Percentiles rank a stretch among this genome's conserved stretches.
Evolutionary conservation across 2,329 filamentous ascomycete species (phyloP).

Genomic region (Ceratocystis ficicola): DNA sequence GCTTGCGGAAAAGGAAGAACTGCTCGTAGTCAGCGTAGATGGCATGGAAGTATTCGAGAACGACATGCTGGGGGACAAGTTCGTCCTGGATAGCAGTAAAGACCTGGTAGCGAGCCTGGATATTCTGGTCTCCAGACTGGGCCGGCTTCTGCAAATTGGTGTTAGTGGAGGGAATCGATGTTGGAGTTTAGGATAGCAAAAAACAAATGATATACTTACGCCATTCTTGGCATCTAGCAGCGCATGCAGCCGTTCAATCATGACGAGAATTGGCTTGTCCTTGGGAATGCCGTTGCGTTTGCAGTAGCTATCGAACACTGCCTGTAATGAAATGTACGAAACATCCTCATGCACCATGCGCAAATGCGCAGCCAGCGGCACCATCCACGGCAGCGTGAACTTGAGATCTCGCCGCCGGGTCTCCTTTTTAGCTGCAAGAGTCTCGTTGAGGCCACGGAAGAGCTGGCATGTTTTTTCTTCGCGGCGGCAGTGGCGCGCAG

Average conservation of each 20-base stretch:
- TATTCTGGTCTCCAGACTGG: conserved; percentile 40
- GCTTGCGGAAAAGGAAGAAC: conserved; percentile 96
- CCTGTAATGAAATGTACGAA: conserved; percentile 87
- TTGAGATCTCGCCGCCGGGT: conserved; percentile 84
- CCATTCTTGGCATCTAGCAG: conserved; percentile 56
- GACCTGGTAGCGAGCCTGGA: conserved; percentile 79
- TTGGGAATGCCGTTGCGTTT: conserved; percentile 75
- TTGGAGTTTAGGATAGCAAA: too few species aligned
- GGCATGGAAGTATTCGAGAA: conserved; percentile 77
- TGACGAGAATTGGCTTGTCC: conserved; percentile 89
- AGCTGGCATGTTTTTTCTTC: conserved; percentile 93
- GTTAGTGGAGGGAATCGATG: background rate
- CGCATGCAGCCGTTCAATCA: conserved; percentile 81
- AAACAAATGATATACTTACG: conserved; percentile 33
- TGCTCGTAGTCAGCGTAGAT: conserved; percentile 82
- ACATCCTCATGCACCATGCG: conserved; percentile 91
- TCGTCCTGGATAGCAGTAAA: conserved; percentile 88
- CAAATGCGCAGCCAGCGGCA: conserved; percentile 88
- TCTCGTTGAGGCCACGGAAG: conserved; percentile 94
- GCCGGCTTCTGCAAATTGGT: conserved; percentile 22
- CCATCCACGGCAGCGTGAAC: conserved; percentile 91
- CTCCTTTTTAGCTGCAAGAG: conserved; percentile 84
- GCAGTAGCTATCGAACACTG: conserved; percentile 93
- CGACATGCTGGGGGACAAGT: conserved; percentile 72
- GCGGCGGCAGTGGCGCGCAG: conserved; percentile 77